Conservation (phyloP, 2,329 filamentous ascomycete genomes). For the Cylindrodendrum hubeiense region DNA sequence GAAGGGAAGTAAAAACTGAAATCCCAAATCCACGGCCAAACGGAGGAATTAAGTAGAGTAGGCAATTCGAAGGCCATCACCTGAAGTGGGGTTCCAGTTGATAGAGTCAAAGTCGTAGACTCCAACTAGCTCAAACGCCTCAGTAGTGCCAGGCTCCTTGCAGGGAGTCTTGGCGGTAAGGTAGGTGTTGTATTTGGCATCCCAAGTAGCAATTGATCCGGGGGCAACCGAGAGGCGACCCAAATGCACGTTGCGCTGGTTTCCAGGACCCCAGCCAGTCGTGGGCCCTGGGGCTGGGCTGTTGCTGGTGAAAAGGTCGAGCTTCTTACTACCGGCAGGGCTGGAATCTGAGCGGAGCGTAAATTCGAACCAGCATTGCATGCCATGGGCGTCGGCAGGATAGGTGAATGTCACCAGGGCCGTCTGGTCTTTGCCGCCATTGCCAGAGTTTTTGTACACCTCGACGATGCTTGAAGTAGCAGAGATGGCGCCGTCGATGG, state of each 20-base stretch:
- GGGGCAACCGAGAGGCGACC: constrained; percentile 18
- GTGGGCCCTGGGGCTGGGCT: constrained; percentile 33
- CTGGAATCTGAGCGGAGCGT: neutral
- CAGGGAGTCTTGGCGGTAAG: constrained; percentile 16
- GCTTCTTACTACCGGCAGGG: constrained; percentile 20
- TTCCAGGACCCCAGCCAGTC: constrained; percentile 37
- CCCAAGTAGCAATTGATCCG: constrained; percentile 2
- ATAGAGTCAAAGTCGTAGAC: constrained; percentile 23
- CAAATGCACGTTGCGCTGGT: constrained; percentile 39
- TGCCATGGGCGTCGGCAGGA: constrained; percentile 31
- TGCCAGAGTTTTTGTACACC: constrained; percentile 33
- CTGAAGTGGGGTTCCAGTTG: constrained; percentile 13
- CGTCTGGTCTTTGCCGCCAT: constrained; percentile 39
- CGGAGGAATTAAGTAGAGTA: neutral
- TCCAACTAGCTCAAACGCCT: constrained; percentile 29
- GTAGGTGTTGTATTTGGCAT: constrained; percentile 17
- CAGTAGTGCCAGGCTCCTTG: constrained; percentile 16
- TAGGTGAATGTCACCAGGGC: constrained; percentile 44
- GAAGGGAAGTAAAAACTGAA: neutral
- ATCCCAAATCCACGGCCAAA: neutral
- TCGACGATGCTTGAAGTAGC: neutral
- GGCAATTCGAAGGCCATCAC: constrained; percentile 15
- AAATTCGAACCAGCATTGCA: constrained; percentile 41
- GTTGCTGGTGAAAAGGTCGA: constrained; percentile 43
- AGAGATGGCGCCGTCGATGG: constrained; percentile 34